Conservation (phyloP, 768 basidiomycete species). For the Lactarius hatsudake region DNA sequence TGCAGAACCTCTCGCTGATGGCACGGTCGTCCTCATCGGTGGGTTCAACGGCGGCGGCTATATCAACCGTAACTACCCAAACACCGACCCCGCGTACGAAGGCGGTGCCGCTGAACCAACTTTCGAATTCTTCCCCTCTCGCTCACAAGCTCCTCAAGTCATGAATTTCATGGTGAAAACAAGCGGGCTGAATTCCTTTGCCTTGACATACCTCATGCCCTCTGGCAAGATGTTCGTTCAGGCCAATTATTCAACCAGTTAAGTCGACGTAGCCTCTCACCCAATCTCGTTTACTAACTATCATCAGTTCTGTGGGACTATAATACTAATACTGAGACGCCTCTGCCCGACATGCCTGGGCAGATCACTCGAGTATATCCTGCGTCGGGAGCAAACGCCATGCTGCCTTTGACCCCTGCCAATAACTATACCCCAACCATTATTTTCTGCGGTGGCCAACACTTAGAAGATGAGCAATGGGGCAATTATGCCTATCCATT, state of each 20-base stretch:
- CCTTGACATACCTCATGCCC: conserved; percentile 68
- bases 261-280: conserved; percentile 30
- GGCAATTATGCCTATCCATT: conserved; percentile 73
- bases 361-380: conserved; percentile 81
- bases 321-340: conserved; percentile 52
- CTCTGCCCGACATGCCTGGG: conserved; percentile 69
- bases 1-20: conserved; percentile 71
- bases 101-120: conserved; percentile 78
- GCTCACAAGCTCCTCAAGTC: conserved; percentile 42
- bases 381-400: conserved; percentile 80
- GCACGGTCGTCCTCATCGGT: conserved; percentile 75
- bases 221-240: conserved; percentile 79
- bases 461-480: conserved; percentile 69
- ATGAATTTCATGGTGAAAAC: conserved; percentile 70
- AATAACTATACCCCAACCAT: conserved; percentile 85
- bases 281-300: conserved; percentile 19
- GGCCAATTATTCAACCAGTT: conserved; percentile 74
- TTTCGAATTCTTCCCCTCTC: conserved; percentile 77
- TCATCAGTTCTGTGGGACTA: conserved; percentile 50
- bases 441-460: conserved; percentile 86
- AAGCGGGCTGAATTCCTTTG: conserved; percentile 74
- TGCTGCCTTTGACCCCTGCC: conserved; percentile 86
- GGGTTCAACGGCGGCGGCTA: conserved; percentile 78
- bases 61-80: conserved; percentile 72
- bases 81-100: conserved; percentile 55